Percentiles rank a stretch among this genome's conserved stretches.
These are phyloP conservation scores for Syncephalastrum contaminatum DNA, from an alignment of 371 early-diverging fungal genomes.

Conservation along the genomic window DNA sequence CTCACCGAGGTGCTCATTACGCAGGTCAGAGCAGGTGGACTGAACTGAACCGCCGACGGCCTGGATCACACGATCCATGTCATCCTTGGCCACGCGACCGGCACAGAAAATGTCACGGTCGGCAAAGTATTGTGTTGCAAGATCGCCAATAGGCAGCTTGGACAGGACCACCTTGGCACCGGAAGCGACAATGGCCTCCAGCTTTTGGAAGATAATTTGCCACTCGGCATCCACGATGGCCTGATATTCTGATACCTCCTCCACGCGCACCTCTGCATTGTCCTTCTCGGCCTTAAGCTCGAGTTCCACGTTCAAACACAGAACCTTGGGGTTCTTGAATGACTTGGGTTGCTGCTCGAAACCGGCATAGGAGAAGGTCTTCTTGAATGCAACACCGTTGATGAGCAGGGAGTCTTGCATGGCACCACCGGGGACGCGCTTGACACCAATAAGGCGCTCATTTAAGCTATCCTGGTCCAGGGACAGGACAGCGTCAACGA, in stretches of 20 bases:
- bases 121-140: conserved; percentile 99
- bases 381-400: conserved; percentile 99
- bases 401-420: conserved; percentile 98
- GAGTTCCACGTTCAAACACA: conserved; percentile 97
- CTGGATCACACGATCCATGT: conserved; percentile 91
- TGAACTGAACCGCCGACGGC: conserved; percentile 97
- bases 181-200: conserved; percentile 95
- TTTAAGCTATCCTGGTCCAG: conserved; percentile 93
- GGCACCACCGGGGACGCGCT: conserved; percentile 98
- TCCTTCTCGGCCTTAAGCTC: conserved; percentile 99
- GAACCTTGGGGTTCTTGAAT: conserved; percentile 93
- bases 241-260: conserved; percentile 97
- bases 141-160: conserved; percentile 98
- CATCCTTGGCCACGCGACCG: conserved; percentile 96
- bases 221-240: conserved; percentile 99
- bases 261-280: conserved; percentile 99
- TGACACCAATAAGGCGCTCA: conserved; percentile 96
- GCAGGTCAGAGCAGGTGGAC: conserved; percentile 88
- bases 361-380: conserved; percentile 99
- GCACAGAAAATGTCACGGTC: conserved; percentile 99
- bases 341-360: conserved; percentile 99
- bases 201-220: conserved; percentile 98
- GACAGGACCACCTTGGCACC: conserved; percentile 99
- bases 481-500: conserved; percentile 95
- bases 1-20: conserved; percentile 80